Percentiles rank a stretch among this genome's conserved stretches.
Conservation (phyloP, 768 basidiomycete species). For the Tremella yokohamensis region DNA sequence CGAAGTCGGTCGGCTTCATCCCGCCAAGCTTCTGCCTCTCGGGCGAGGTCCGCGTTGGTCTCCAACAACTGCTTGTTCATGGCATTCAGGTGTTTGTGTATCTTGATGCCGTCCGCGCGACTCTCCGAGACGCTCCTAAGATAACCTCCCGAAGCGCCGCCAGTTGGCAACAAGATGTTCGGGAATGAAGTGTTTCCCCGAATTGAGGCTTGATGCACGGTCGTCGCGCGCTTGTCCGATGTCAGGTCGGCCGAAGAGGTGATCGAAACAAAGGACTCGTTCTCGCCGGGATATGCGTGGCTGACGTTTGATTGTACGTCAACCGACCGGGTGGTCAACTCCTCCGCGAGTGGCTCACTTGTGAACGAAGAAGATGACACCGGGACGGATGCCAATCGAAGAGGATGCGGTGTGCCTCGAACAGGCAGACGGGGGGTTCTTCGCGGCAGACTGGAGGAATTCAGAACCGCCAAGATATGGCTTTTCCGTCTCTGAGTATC, state of each 20-base stretch:
- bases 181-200: conserved; percentile 46
- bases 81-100: conserved; percentile 47
- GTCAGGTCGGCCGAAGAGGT: conserved; percentile 49
- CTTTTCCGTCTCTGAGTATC: conserved; percentile 42
- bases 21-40: conserved; percentile 40
- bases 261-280: conserved; percentile 46
- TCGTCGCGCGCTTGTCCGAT: conserved; percentile 37
- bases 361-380: conserved; percentile 22
- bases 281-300: conserved; percentile 16
- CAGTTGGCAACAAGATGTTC: conserved; percentile 35
- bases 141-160: conserved; percentile 21
- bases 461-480: conserved; percentile 43
- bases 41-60: conserved; percentile 39
- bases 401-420: conserved; percentile 51
- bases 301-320: conserved; percentile 7
- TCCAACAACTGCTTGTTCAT: conserved; percentile 48
- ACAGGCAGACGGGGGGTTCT: conserved; percentile 15
- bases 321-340: too few relatives aligned
- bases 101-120: conserved; percentile 45
- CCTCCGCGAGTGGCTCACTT: background rate
- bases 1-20: conserved; percentile 34
- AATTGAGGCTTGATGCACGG: conserved; percentile 15
- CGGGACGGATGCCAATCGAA: conserved; percentile 29
- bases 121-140: conserved; percentile 28
- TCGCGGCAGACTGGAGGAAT: conserved; percentile 25